A percentile compares a stretch with the other conserved stretches of the same genome.
These are phyloP conservation scores for Ilyonectria destructans DNA, from an alignment of 2,329 filamentous ascomycete genomes.

Conservation along the genomic window DNA sequence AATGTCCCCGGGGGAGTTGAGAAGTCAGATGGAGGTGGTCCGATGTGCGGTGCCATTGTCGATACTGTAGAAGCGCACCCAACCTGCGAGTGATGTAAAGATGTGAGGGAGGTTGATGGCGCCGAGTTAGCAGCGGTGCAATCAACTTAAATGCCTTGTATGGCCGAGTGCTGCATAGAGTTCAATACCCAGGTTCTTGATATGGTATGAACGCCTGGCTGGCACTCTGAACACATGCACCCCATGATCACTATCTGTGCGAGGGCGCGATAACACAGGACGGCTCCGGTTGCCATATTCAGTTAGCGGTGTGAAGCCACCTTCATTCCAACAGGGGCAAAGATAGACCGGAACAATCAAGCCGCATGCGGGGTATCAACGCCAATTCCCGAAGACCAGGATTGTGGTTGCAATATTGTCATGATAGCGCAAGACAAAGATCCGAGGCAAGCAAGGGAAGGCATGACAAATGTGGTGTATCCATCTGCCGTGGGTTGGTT, in stretches of 20 bases:
- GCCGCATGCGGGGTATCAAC: not conserved
- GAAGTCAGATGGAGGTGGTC: constrained; percentile 2
- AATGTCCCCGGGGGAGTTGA: constrained; percentile 13
- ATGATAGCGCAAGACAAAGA: not conserved
- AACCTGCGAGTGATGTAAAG: not conserved
- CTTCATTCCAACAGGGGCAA: not conserved
- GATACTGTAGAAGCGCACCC: not conserved
- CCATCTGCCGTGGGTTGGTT: not conserved
- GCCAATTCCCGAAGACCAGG: not conserved
- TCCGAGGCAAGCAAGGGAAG: not conserved
- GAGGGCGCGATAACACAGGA: not conserved
- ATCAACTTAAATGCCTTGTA: not conserved
- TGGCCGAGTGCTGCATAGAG: not conserved
- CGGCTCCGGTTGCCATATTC: constrained; percentile 27
- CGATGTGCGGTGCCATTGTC: constrained; percentile 14
- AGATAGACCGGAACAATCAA: not conserved
- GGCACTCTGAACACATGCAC: not conserved
- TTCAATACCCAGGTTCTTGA: not conserved
- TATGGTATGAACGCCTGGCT: not conserved
- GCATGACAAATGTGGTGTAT: not conserved
- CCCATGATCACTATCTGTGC: not conserved
- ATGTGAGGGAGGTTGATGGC: not conserved
- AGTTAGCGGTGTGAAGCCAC: constrained; percentile 13
- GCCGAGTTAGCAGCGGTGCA: not conserved
- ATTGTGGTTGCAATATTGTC: not conserved